phyloP scores from a whole-genome alignment of 2,329 filamentous ascomycete genomes.

The Aspergillus ruber region DNA sequence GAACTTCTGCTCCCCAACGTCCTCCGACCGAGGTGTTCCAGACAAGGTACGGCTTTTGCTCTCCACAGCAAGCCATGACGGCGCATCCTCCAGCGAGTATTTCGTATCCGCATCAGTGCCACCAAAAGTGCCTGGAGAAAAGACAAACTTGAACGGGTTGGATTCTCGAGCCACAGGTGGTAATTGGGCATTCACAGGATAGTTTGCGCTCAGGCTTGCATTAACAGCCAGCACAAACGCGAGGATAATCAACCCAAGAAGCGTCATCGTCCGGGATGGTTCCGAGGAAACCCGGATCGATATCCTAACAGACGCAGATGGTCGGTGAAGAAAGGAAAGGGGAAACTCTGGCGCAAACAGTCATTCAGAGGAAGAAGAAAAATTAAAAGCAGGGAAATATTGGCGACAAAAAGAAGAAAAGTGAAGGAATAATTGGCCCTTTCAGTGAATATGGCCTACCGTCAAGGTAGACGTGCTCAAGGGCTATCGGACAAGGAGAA shows the following conservation, averaged over 20 bases:
- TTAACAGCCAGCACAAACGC: slow-evolving; percentile 21
- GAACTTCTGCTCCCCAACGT: slow-evolving; percentile 56
- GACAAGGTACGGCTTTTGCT: slow-evolving; percentile 57
- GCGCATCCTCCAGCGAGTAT: slow-evolving; percentile 61
- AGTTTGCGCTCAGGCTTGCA: slow-evolving; percentile 43
- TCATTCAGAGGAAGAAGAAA: slow-evolving; percentile 2
- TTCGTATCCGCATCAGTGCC: slow-evolving; percentile 51
- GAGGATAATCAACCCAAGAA: slow-evolving; percentile 20
- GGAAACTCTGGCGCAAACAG: slow-evolving; percentile 5
- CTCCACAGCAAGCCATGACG: slow-evolving; percentile 70
- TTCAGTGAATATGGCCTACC: slow-evolving; percentile 15
- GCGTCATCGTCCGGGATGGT: slow-evolving; percentile 20
- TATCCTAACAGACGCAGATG: slow-evolving; percentile 1
- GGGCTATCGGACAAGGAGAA: slow-evolving; percentile 25
- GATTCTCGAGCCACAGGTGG: slow-evolving; percentile 69
- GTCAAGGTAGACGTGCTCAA: slow-evolving; percentile 20
- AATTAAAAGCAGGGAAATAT: slow-evolving; percentile 7
- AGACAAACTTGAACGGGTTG: slow-evolving; percentile 42
- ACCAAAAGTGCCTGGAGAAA: slow-evolving; percentile 59
- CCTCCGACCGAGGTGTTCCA: slow-evolving; percentile 58
- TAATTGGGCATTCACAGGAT: slow-evolving; percentile 78
- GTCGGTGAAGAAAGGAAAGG: slow-evolving; percentile 9
- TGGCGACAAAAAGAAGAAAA: slow-evolving; percentile 7
- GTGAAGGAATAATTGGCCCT: slow-evolving; percentile 16
- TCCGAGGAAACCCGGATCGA: background rate